These are phyloP conservation scores for Recurvomyces mirabilis DNA, from an alignment of 495 filamentous ascomycete species.

Conservation along the genomic window DNA sequence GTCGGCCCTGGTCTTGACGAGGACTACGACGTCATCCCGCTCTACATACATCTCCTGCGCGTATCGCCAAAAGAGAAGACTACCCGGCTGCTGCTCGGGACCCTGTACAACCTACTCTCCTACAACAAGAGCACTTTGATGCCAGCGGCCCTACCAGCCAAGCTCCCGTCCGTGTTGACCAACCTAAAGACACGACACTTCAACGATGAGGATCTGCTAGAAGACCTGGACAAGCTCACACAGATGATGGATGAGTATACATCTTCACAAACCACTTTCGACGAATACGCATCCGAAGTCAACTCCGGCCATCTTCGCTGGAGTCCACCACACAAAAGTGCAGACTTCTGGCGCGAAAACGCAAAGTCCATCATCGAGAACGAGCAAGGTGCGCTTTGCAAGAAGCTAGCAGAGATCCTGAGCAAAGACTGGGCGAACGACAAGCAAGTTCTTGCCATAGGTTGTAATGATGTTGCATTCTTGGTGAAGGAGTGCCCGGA, in stretches of 20 bases:
- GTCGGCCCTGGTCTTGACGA: conserved; percentile 80
- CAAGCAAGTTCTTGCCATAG: conserved; percentile 91
- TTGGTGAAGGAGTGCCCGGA: conserved; percentile 87
- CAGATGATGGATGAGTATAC: conserved; percentile 86
- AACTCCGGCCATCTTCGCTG: conserved; percentile 82
- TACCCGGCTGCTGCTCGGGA: conserved; percentile 79
- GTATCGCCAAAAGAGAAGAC: conserved; percentile 97
- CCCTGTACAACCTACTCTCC: conserved; percentile 73
- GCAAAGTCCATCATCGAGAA: conserved; percentile 84
- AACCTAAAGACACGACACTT: conserved; percentile 75
- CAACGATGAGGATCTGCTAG: conserved; percentile 76
- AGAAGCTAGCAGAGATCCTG: conserved; percentile 80
- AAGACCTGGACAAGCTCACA: conserved; percentile 65
- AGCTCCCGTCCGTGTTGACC: conserved; percentile 67
- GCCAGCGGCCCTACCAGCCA: conserved; percentile 67
- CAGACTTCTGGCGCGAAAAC: conserved; percentile 88
- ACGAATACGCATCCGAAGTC: conserved; percentile 86
- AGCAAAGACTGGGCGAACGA: conserved; percentile 77
- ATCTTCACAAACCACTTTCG: conserved; percentile 92
- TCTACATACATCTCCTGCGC: conserved; percentile 80
- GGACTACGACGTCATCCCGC: conserved; percentile 81
- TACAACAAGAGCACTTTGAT: conserved; percentile 67
- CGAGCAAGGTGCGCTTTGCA: conserved; percentile 64
- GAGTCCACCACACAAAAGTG: conserved; percentile 87
- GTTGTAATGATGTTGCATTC: conserved; percentile 83